These are phyloP conservation scores for Periconia sp. DNA, from an alignment of 2,329 filamentous ascomycete species.

Conservation along the genomic window DNA sequence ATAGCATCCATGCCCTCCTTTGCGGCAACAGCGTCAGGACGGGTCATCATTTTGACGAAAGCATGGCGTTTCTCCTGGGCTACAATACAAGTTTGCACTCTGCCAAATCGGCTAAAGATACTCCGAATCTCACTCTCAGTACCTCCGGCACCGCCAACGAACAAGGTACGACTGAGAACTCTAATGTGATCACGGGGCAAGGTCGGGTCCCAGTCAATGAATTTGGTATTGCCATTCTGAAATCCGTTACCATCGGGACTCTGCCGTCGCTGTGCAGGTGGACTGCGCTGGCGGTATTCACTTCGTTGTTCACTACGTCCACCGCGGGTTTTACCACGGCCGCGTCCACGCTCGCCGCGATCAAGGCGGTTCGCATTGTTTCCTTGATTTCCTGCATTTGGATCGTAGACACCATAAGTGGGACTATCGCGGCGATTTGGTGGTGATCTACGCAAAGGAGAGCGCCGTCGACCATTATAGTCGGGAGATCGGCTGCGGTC, in stretches of 20 bases:
- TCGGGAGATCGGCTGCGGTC: conserved; percentile 57
- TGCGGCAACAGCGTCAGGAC: conserved; percentile 78
- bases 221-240: conserved; percentile 56
- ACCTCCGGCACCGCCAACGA: conserved; percentile 81
- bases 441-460: conserved; percentile 57
- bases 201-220: conserved; percentile 74
- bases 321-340: conserved; percentile 49
- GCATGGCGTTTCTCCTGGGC: conserved; percentile 98
- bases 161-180: conserved; percentile 91
- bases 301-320: conserved; percentile 46
- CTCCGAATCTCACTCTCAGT: conserved; percentile 79
- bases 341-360: conserved; percentile 59
- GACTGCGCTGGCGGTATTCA: conserved; percentile 87
- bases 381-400: conserved; percentile 57
- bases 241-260: conserved; percentile 51
- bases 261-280: conserved; percentile 65
- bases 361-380: conserved; percentile 59
- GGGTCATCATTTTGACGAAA: conserved; percentile 97
- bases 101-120: conserved; percentile 79
- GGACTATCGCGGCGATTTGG: conserved; percentile 67
- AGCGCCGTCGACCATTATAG: conserved; percentile 68
- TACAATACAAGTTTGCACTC: conserved; percentile 95
- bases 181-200: conserved; percentile 74
- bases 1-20: conserved; percentile 86
- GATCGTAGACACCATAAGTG: conserved; percentile 72